Conservation (phyloP, 768 basidiomycete species). For the Daedaleopsis nitida region DNA sequence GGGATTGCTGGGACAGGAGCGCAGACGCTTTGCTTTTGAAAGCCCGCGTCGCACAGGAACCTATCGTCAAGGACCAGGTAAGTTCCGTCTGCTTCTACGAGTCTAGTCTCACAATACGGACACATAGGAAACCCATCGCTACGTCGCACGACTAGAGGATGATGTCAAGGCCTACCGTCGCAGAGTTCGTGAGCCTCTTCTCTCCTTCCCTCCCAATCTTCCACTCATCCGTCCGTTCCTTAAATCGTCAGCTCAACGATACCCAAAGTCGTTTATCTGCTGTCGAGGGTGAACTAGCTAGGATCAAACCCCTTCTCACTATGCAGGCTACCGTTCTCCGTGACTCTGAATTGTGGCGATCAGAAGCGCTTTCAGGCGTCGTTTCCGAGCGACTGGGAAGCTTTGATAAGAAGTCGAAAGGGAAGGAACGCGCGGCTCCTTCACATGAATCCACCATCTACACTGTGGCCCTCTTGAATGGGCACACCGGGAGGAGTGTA, state of each 20-base stretch:
- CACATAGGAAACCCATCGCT: constrained; percentile 61
- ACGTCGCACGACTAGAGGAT: constrained; percentile 50
- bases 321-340: constrained; percentile 51
- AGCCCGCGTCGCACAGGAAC: constrained; percentile 42
- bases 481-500: background rate
- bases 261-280: constrained; percentile 52
- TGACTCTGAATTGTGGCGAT: constrained; percentile 12
- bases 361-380: background rate
- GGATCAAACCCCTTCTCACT: constrained; percentile 67
- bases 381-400: background rate
- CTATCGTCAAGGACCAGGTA: constrained; percentile 13
- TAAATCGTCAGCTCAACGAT: constrained; percentile 53
- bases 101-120: too few relatives aligned
- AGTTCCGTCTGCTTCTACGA: too few relatives aligned
- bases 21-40: constrained; percentile 65
- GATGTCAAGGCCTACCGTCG: constrained; percentile 65
- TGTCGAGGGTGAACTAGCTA: constrained; percentile 65
- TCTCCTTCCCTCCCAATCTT: background rate
- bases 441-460: background rate
- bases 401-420: constrained; percentile 9
- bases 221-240: background rate
- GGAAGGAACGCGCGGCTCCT: constrained; percentile 4
- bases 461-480: background rate
- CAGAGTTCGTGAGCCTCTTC: constrained; percentile 44
- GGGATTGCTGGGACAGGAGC: constrained; percentile 63